Conservation (phyloP, 1,284 basidiomycete species). For the Grifola frondosa region DNA sequence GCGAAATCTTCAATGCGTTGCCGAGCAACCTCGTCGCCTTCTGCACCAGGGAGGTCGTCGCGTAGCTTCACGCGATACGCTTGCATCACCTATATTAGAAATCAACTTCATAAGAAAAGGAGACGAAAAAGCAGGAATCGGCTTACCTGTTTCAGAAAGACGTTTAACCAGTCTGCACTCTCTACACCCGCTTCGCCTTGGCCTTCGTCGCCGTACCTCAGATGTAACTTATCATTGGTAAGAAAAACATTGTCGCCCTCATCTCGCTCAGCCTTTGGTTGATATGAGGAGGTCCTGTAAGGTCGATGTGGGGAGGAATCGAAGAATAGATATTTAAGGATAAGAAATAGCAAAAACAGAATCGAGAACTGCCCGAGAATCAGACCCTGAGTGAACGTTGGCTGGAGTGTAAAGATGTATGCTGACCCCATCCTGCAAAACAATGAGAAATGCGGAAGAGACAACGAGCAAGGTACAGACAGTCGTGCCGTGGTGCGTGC, state of each 20-base stretch:
- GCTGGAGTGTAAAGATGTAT: slow-evolving; percentile 71
- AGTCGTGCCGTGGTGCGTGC: too few species aligned
- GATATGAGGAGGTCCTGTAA: slow-evolving; percentile 55
- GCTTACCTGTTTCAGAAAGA: slow-evolving; percentile 63
- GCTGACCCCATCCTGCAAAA: slow-evolving; percentile 49
- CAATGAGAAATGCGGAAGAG: neutral
- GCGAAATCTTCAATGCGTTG: slow-evolving; percentile 68
- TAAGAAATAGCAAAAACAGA: slow-evolving; percentile 61
- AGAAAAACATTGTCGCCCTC: slow-evolving; percentile 11
- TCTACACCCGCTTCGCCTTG: slow-evolving; percentile 36
- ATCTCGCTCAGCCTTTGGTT: slow-evolving; percentile 46
- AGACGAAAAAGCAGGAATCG: neutral
- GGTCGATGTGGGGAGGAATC: slow-evolving; percentile 57
- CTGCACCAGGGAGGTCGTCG: slow-evolving; percentile 54
- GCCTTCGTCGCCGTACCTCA: slow-evolving; percentile 1
- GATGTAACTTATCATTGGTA: neutral
- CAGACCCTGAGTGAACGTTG: slow-evolving; percentile 83
- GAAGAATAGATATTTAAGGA: slow-evolving; percentile 82
- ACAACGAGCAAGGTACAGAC: too few species aligned
- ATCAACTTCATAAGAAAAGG: neutral
- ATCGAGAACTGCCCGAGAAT: slow-evolving; percentile 79
- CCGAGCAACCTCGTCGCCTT: slow-evolving; percentile 73
- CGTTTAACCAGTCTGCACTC: slow-evolving; percentile 77
- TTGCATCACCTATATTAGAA: slow-evolving; percentile 53
- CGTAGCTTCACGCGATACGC: slow-evolving; percentile 73